Conservation (phyloP, 1,284 basidiomycete genomes). For the Pulchroboletus neoregius region DNA sequence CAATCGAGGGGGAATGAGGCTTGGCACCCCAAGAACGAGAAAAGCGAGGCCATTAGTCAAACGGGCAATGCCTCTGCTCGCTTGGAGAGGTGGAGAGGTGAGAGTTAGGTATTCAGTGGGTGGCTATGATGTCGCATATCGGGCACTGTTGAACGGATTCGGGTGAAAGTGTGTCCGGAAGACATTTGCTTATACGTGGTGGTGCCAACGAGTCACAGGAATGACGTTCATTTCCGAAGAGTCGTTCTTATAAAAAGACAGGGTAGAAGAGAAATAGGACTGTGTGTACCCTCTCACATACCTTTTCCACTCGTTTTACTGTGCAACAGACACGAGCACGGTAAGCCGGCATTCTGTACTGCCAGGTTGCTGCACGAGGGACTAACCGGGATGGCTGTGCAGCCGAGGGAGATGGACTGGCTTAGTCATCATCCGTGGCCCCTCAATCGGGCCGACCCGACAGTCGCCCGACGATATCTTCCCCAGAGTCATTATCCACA, state of each 20-base stretch:
- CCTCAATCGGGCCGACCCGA: conserved; percentile 36
- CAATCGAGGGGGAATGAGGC: conserved; percentile 25
- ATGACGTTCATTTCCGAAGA: conserved; percentile 35
- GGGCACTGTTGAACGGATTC: conserved; percentile 31
- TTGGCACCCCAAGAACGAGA: conserved; percentile 26
- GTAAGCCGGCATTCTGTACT: conserved; percentile 18
- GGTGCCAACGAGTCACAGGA: conserved; percentile 27
- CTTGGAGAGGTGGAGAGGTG: conserved; percentile 20
- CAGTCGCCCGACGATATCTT: conserved; percentile 34
- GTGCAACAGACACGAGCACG: too few relatives aligned
- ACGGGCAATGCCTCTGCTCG: conserved; percentile 30
- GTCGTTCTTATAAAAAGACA: conserved; percentile 30
- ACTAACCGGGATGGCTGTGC: conserved; percentile 29
- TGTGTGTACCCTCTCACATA: conserved; percentile 9
- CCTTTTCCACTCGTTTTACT: conserved; percentile 7
- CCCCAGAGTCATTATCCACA: conserved; percentile 23
- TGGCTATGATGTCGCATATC: conserved; percentile 31
- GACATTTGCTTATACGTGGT: conserved; percentile 19
- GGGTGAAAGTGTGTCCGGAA: conserved; percentile 32
- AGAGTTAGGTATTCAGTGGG: conserved; percentile 13
- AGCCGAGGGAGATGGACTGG: conserved; percentile 27
- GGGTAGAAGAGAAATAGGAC: conserved; percentile 1
- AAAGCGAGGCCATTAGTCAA: conserved; percentile 31
- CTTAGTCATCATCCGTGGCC: conserved; percentile 34
- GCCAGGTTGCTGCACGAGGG: conserved; percentile 12